Conservation (phyloP, 2,329 filamentous ascomycete genomes). For the Beauveria sp. region DNA sequence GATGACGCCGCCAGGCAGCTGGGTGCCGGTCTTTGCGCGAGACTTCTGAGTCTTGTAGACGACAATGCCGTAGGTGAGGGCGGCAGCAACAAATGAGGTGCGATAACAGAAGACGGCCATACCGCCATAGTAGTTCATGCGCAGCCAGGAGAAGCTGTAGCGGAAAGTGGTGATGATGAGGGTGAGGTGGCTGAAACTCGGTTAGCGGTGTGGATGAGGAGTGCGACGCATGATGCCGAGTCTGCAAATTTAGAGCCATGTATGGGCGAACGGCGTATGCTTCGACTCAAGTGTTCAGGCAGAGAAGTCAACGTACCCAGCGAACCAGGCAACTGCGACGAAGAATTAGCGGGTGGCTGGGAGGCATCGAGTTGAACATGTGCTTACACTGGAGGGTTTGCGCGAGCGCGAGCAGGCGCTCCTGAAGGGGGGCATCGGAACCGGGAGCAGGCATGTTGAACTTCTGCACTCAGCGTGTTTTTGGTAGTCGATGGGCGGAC, state of each 20-base stretch:
- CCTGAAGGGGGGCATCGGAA: slow-evolving; percentile 59
- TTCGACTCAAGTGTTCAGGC: not conserved
- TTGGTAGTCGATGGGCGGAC: not conserved
- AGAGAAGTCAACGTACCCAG: slow-evolving; percentile 54
- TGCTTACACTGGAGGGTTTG: slow-evolving; percentile 86
- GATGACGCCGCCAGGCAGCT: slow-evolving; percentile 50
- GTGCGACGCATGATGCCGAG: not conserved
- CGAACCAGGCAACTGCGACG: slow-evolving; percentile 65
- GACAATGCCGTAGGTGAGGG: slow-evolving; percentile 92
- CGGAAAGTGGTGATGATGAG: slow-evolving; percentile 76
- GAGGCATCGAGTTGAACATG: slow-evolving; percentile 19
- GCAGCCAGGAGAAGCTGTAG: slow-evolving; percentile 79
- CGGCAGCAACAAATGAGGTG: slow-evolving; percentile 80
- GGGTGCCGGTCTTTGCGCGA: slow-evolving; percentile 65
- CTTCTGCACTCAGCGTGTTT: not conserved
- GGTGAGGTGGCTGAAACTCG: slow-evolving; percentile 62
- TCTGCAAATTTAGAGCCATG: slow-evolving; percentile 3
- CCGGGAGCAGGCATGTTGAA: slow-evolving; percentile 3
- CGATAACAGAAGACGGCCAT: slow-evolving; percentile 83
- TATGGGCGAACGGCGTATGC: too few species aligned
- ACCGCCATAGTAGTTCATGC: slow-evolving; percentile 76
- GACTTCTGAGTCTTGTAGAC: slow-evolving; percentile 96
- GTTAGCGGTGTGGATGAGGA: slow-evolving; percentile 11
- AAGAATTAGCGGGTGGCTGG: slow-evolving; percentile 25
- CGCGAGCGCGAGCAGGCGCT: slow-evolving; percentile 70